These are phyloP conservation scores for Myrica gale DNA, from an alignment of 306 rosid genomes.

Conservation along the genomic window DNA sequence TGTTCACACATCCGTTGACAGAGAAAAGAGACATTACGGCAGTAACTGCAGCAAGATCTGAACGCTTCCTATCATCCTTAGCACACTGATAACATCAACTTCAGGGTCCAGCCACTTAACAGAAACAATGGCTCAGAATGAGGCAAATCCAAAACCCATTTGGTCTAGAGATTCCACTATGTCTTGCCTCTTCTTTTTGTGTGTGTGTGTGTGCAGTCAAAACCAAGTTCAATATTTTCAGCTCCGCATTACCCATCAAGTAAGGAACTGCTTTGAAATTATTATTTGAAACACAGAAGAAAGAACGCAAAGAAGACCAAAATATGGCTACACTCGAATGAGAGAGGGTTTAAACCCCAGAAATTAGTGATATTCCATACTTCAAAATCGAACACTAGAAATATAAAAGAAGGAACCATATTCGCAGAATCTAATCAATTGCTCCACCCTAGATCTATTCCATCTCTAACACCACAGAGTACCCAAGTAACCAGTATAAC, in stretches of 20 bases:
- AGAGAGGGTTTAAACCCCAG: background rate
- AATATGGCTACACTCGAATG: background rate
- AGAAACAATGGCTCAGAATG: background rate
- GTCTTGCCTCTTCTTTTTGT: too few species aligned
- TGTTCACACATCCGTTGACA: background rate
- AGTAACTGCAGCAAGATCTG: constrained; percentile 4
- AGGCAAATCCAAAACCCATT: background rate
- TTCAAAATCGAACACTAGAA: background rate
- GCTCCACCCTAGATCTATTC: constrained; percentile 38
- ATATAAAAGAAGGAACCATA: constrained; percentile 17
- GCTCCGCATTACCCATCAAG: constrained; percentile 1
- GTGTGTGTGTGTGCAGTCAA: too few species aligned
- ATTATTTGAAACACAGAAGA: background rate
- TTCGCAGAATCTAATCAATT: constrained; percentile 13
- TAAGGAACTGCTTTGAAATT: background rate
- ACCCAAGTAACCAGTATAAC: constrained; percentile 10
- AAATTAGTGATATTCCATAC: constrained; percentile 11
- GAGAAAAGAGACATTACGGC: background rate
- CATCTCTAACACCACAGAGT: constrained; percentile 19
- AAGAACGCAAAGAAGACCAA: background rate
- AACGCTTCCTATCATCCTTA: background rate
- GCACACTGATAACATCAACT: background rate
- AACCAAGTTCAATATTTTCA: background rate
- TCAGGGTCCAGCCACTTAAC: background rate
- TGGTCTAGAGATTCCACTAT: background rate